Base-by-base conservation (phyloP, 148 eudicot genomes). In the Vaccinium myrtillus region DNA sequence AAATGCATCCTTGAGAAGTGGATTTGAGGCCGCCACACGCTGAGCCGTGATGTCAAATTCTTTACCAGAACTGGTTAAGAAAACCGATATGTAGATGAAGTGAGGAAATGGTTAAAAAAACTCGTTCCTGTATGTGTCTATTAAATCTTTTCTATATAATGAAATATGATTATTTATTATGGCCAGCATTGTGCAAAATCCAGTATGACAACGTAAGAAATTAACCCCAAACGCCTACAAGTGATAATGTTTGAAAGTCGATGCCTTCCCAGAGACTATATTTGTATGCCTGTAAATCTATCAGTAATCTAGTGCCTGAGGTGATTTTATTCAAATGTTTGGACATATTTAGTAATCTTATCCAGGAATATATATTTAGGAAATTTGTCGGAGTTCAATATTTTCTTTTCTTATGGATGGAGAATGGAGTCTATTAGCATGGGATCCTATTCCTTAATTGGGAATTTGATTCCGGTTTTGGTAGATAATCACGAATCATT, bases 21-120 rank as follows among this genome's bases (percentile, higher is more conserved):
- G 58, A 85, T 85, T 85, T 85, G 87, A 85, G 46, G 83, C 87
- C 39, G 87, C 87, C 6, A 85, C 74, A 18, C 87, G 78, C 80
- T 85, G 87, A 27, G 87, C 83, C 16, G 80, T 80, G 39, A 85
- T 80, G 49, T 85, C 87, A 4, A 85, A 85, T 73, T 85, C 83
- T 85, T 76, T 65, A 25, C 87, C 87, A 71, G 87, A 80, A 46
- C 87, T 85, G 83, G 39, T 50, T 61, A 58, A 39, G 73, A 23
- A 1, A 80, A 25, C 4, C 43, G 5, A 73, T 84, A 18, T 0
- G 39, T 16, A 18, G 21, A 19, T 10, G 16, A 49, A 77, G 13
- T 21, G 50, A 78, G 46, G 16, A 54, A 21, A 56, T 18, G 27
- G 19, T 8, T 32, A 79, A 2, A 1, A 58, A 79, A 56, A 18